Percentiles rank a stretch among this genome's conserved stretches.
phyloP scores from a whole-genome alignment of 805 yeast genomes.

The Saccharomycopsis sp. region DNA sequence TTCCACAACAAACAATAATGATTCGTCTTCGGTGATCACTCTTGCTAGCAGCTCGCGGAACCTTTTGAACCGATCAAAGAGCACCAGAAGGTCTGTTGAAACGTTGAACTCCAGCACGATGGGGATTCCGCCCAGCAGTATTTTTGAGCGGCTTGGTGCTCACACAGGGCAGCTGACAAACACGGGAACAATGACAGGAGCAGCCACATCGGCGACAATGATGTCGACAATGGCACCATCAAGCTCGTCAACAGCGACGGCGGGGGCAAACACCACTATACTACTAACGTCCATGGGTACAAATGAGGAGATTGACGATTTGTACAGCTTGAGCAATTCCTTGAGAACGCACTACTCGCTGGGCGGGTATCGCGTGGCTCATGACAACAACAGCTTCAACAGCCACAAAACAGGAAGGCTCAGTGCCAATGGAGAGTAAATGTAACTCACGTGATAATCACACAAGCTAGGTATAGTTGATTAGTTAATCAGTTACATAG shows the following conservation, averaged over 20 bases:
- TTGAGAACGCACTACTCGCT: slow-evolving; percentile 13
- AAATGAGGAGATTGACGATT: slow-evolving; percentile 14
- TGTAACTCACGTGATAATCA: no score
- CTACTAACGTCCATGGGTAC: no score
- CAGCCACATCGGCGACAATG: background rate
- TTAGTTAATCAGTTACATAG: background rate
- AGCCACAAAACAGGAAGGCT: slow-evolving; percentile 16
- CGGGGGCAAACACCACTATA: background rate
- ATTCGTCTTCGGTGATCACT: slow-evolving; percentile 18
- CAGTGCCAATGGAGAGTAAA: no score
- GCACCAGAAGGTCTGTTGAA: slow-evolving; percentile 20
- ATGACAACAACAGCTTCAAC: slow-evolving; percentile 11
- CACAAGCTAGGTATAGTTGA: no score
- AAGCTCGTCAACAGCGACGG: no score
- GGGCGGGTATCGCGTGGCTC: no score
- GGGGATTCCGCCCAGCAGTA: slow-evolving; percentile 21
- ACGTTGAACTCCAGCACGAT: slow-evolving; percentile 21
- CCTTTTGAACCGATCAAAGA: slow-evolving; percentile 18
- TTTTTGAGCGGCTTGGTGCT: slow-evolving; percentile 17
- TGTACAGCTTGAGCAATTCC: slow-evolving; percentile 17
- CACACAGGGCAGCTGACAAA: background rate
- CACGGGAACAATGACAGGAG: no score
- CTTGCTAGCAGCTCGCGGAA: slow-evolving; percentile 19
- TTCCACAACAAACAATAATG: slow-evolving; percentile 15
- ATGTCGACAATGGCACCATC: no score